These are phyloP conservation scores for Pyrenochaeta sp. DNA, from an alignment of 2,329 filamentous ascomycete species.

Conservation along the genomic window DNA sequence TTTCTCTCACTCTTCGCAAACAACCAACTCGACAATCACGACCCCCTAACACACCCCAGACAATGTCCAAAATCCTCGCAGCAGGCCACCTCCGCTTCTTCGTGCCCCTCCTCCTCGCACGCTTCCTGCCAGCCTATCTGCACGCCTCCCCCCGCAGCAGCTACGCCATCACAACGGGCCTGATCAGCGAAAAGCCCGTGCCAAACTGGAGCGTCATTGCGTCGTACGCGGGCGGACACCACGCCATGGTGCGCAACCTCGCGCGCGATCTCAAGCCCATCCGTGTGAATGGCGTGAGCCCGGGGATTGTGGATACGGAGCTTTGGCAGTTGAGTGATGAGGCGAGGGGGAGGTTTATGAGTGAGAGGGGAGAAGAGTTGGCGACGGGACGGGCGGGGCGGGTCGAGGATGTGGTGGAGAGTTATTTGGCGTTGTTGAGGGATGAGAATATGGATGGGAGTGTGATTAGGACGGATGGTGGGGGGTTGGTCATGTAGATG, in stretches of 20 bases:
- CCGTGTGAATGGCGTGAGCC: slow-evolving; percentile 68
- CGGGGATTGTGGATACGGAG: slow-evolving; percentile 60
- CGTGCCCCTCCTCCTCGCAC: slow-evolving; percentile 61
- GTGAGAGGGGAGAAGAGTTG: slow-evolving; percentile 25
- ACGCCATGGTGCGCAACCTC: slow-evolving; percentile 62
- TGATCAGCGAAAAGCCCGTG: slow-evolving; percentile 59
- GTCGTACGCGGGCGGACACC: slow-evolving; percentile 58
- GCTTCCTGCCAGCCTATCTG: slow-evolving; percentile 57
- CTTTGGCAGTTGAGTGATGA: slow-evolving; percentile 49
- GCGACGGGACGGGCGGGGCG: slow-evolving; percentile 35
- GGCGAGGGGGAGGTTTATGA: slow-evolving; percentile 30
- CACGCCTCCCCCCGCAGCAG: slow-evolving; percentile 53
- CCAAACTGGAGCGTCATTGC: slow-evolving; percentile 61
- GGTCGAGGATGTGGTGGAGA: slow-evolving; percentile 50
- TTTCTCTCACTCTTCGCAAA: too few species aligned
- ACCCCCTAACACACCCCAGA: slow-evolving; percentile 16
- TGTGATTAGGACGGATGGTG: slow-evolving; percentile 54
- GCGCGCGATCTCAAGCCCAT: slow-evolving; percentile 70
- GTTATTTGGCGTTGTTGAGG: slow-evolving; percentile 57
- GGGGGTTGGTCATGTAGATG: slow-evolving; percentile 26
- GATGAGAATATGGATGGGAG: slow-evolving; percentile 56
- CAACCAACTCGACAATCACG: too few species aligned
- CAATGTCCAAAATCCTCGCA: slow-evolving; percentile 50
- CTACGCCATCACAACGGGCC: slow-evolving; percentile 65
- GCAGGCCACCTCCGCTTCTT: slow-evolving; percentile 61